Base-by-base conservation (phyloP, 2,329 filamentous ascomycete species). In the Aureobasidium musti region DNA sequence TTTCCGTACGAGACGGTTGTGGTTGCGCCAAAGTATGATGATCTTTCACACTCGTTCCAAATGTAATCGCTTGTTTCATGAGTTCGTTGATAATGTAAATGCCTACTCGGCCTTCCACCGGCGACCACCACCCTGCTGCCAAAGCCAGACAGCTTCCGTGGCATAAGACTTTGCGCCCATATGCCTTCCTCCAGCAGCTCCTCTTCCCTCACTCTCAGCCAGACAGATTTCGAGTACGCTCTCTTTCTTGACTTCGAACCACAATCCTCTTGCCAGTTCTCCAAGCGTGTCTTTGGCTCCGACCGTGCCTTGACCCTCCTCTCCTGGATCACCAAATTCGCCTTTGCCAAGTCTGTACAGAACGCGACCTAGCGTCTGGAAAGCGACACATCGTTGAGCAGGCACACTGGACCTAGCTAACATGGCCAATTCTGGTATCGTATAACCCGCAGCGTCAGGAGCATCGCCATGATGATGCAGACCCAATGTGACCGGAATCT, bases 381-480 rank as follows among this genome's bases (percentile, higher is more conserved):
- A 97, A 0, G 95, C 92, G 69, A 98, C 85, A 74, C 95, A 97
- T 13, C 94, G 82, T 80, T 99, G 95, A 0, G 91, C 89, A 0
- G 95, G 87, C 23, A 97, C 91, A 0, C 88, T 87, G 65, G 91
- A 96, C 39, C 94, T 85, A 5, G 91, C 88, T 1, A 97, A 83
- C 37, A 89, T 86, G 1, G 92, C 89, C 1, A 99, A 82, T 77
- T 99, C 95, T 0, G 88, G 87, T 35, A 99, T 86, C 0, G 95
- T 98, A 78, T 99, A 99, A 0, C 95, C 95, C 0, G 95, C 95
- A 1, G 93, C 91, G 77, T 96, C 92, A 19, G 95, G 95, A 1
- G 94, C 93, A 67, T 93, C 87, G 69, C 90, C 92, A 76, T 99
- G 95, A 77, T 99, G 94, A 77, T 99, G 95, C 17, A 99, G 83